Percentiles rank a stretch among this genome's conserved stretches.
These are phyloP conservation scores for Adansonia madagascariensis DNA, from an alignment of 441 rosid species.

Conservation along the genomic window DNA sequence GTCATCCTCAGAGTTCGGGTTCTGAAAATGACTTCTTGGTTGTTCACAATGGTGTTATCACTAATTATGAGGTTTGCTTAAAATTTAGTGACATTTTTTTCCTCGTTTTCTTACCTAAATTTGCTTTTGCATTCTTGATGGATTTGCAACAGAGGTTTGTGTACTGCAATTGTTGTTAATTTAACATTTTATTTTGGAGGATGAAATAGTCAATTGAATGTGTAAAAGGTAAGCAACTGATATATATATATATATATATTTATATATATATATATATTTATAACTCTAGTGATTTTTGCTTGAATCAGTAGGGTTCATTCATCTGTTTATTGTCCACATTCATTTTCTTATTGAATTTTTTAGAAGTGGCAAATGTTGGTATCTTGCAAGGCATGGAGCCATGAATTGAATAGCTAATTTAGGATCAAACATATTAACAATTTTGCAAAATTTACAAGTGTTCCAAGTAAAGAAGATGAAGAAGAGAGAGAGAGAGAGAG, in stretches of 20 bases:
- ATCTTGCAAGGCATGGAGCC: not conserved
- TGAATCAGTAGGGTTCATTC: not conserved
- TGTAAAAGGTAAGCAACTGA: not conserved
- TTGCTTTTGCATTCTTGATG: slow-evolving; percentile 15
- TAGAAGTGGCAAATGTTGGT: not conserved
- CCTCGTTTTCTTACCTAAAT: slow-evolving; percentile 4
- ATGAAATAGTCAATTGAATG: slow-evolving; percentile 2
- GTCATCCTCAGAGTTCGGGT: slow-evolving; percentile 94
- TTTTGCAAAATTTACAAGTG: not conserved
- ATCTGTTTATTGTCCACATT: not conserved
- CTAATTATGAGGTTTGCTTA: slow-evolving; percentile 76
- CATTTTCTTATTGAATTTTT: slow-evolving; percentile 1
- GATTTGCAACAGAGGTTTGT: not conserved
- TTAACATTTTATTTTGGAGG: slow-evolving; percentile 8
- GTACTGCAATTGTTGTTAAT: not conserved
- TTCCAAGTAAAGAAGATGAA: not conserved
- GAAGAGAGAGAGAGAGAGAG: no score
- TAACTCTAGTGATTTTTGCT: not conserved
- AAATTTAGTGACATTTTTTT: not conserved
- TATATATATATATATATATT: not conserved
- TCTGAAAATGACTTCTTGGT: slow-evolving; percentile 85
- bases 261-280: not conserved
- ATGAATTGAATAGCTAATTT: not conserved
- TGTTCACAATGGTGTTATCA: slow-evolving; percentile 90
- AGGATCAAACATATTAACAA: not conserved